These are phyloP conservation scores for Candolleomyces aberdarensis DNA, from an alignment of 768 basidiomycete species.

Conservation along the genomic window DNA sequence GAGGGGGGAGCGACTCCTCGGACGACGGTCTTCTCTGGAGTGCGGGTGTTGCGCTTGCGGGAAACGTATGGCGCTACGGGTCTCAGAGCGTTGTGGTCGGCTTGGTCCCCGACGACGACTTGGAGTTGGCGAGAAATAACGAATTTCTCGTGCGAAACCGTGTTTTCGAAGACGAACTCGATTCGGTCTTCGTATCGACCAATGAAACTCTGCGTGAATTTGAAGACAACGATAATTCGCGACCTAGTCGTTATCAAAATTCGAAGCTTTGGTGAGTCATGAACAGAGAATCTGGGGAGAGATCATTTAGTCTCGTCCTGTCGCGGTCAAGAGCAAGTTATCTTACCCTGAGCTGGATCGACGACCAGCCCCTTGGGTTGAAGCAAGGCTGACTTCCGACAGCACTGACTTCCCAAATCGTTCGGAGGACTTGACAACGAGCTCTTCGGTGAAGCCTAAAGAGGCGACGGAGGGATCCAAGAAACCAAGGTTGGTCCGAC, in stretches of 20 bases:
- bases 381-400: constrained; percentile 22
- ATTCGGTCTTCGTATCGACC: constrained; percentile 54
- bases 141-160: constrained; percentile 39
- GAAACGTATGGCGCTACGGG: constrained; percentile 47
- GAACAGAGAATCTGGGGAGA: constrained; percentile 22
- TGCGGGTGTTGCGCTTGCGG: constrained; percentile 27
- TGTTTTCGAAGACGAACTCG: constrained; percentile 51
- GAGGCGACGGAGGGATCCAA: constrained; percentile 33
- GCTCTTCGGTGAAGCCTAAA: constrained; percentile 16
- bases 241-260: constrained; percentile 17
- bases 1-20: constrained; percentile 43
- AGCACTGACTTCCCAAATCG: constrained; percentile 28
- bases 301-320: neutral
- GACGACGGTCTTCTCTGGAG: constrained; percentile 32
- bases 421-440: constrained; percentile 25
- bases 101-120: constrained; percentile 44
- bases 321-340: too few relatives aligned
- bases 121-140: constrained; percentile 43
- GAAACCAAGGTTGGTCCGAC: constrained; percentile 49
- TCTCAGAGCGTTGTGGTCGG: constrained; percentile 42
- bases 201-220: constrained; percentile 29
- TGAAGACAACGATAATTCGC: constrained; percentile 27
- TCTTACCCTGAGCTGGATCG: too few relatives aligned
- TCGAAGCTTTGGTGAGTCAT: constrained; percentile 8
- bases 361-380: too few relatives aligned